phyloP scores from a whole-genome alignment of 352 stramenopile species.

The Globisporangium perplexum region DNA sequence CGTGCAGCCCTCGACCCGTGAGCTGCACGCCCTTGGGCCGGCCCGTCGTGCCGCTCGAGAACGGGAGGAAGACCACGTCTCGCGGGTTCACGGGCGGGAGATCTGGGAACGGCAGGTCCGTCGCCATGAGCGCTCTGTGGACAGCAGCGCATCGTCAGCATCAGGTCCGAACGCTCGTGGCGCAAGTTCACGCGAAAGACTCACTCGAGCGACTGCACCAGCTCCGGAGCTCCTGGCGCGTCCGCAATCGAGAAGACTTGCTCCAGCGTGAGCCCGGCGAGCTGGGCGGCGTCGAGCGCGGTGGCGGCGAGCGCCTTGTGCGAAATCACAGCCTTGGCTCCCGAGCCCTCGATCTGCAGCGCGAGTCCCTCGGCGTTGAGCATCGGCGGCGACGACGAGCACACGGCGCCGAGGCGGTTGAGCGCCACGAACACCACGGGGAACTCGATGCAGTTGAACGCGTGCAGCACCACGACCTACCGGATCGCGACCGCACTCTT shows the following conservation, averaged over 20 bases:
- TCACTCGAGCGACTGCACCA: slow-evolving; percentile 26
- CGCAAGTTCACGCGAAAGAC: not conserved
- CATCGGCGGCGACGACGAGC: slow-evolving; percentile 31
- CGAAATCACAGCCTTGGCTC: slow-evolving; percentile 28
- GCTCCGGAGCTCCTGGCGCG: not conserved
- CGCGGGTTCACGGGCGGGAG: slow-evolving; percentile 7
- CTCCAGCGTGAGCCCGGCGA: slow-evolving; percentile 6
- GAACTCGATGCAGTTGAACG: slow-evolving; percentile 55
- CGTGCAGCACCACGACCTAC: slow-evolving; percentile 40
- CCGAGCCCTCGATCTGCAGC: slow-evolving; percentile 25
- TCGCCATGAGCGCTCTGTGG: slow-evolving; percentile 22
- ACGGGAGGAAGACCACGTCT: slow-evolving; percentile 54
- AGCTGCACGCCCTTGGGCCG: slow-evolving; percentile 87
- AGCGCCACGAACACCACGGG: slow-evolving; percentile 36
- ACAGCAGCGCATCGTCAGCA: not conserved
- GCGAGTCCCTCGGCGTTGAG: slow-evolving; percentile 30
- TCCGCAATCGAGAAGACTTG: slow-evolving; percentile 27
- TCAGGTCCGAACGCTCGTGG: no score
- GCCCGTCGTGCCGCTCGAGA: slow-evolving; percentile 91
- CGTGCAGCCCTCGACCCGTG: slow-evolving; percentile 71
- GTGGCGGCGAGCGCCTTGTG: slow-evolving; percentile 22
- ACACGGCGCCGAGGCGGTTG: slow-evolving; percentile 30
- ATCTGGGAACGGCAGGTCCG: slow-evolving; percentile 4
- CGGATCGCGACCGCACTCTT: not conserved
- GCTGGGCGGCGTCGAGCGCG: slow-evolving; percentile 20